Evolutionary conservation across 1,139 yeast genomes (phyloP).

Genomic region (Candida freyschussii): DNA sequence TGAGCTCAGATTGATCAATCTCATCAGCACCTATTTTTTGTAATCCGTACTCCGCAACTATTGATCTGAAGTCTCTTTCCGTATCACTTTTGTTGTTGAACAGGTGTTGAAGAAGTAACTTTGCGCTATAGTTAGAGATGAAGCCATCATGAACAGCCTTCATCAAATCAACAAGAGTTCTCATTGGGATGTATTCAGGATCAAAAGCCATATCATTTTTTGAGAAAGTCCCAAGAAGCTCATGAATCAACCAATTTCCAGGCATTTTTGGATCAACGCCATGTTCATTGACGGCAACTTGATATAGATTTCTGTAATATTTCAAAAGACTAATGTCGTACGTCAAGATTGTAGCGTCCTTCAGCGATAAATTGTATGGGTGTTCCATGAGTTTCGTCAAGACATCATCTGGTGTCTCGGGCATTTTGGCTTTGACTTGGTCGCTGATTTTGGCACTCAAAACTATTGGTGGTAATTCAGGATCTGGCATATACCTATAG

Average conservation of each 20-base stretch:
- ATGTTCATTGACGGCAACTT: constrained; percentile 10
- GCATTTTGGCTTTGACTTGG: constrained; percentile 39
- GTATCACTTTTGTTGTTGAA: constrained; percentile 38
- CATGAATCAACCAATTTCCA: constrained; percentile 83
- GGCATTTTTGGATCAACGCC: constrained; percentile 37
- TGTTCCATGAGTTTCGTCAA: constrained; percentile 41
- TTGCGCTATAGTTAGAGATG: constrained; percentile 59
- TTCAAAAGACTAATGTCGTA: constrained; percentile 46
- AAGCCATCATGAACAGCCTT: constrained; percentile 33
- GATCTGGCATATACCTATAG: constrained; percentile 91
- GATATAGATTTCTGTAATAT: constrained; percentile 26
- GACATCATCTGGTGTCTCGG: constrained; percentile 60
- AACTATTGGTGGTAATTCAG: constrained; percentile 65
- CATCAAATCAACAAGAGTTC: constrained; percentile 41
- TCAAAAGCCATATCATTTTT: constrained; percentile 43
- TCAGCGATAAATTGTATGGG: constrained; percentile 58
- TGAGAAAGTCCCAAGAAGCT: constrained; percentile 64
- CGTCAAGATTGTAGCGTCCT: constrained; percentile 62
- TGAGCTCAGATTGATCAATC: constrained; percentile 41
- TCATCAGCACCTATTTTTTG: constrained; percentile 24
- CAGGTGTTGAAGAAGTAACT: constrained; percentile 54
- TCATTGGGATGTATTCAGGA: constrained; percentile 33
- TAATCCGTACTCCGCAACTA: constrained; percentile 57
- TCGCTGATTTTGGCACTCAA: constrained; percentile 41
- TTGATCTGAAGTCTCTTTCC: constrained; percentile 29